Evolutionary conservation across 2,329 filamentous ascomycete species (phyloP), one percentile per base, ranked within the genome.

Genomic region (Ampelomyces quisqualis): DNA sequence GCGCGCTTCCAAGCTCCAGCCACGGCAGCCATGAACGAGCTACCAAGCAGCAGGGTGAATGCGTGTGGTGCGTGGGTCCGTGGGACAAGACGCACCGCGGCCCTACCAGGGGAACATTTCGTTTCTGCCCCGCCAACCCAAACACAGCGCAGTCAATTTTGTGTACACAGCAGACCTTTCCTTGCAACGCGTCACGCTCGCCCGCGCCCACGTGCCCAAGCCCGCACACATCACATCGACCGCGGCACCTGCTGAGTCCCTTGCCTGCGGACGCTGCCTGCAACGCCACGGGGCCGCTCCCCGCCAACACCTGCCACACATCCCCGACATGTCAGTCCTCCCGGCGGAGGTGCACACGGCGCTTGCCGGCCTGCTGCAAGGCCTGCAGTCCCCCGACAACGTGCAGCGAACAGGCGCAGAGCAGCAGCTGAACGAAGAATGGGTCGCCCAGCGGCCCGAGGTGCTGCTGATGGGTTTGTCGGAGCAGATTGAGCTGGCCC

Each of bases 391-490:
- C 33, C 74, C 89, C 58, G 91, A 98, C 73, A 98, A 98, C 73
- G 77, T 77, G 43, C 78, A 88, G 58, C 85, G 93, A 66, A 82
- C 86, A 20, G 82, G 88, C 69, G 91, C 91, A 37, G 93, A 98
- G 71, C 88, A 94, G 53, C 86, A 90, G 68, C 76, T 98, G 49
- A 88, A 89, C 69, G 88, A 82, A 71, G 90, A 90, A 77, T 98
- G 93, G 93, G 86, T 90, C 23, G 74, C 76, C 48, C 78, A 81
- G 42, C 81, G 86, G 47, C 90, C 93, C 23, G 90, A 96, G 62
- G 79, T 95, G 57, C 77, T 97, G 56, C 75, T 98, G 65, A 93
- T 97, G 86, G 93, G 90, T 53, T 75, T 98, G 58, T 90, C 86
- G 27, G 93, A 97, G 73, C 91, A 97, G 72, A 84, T 95, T 57